Base-by-base conservation (phyloP, 164 flowering plant genomes). In the Vitis rupestris region DNA sequence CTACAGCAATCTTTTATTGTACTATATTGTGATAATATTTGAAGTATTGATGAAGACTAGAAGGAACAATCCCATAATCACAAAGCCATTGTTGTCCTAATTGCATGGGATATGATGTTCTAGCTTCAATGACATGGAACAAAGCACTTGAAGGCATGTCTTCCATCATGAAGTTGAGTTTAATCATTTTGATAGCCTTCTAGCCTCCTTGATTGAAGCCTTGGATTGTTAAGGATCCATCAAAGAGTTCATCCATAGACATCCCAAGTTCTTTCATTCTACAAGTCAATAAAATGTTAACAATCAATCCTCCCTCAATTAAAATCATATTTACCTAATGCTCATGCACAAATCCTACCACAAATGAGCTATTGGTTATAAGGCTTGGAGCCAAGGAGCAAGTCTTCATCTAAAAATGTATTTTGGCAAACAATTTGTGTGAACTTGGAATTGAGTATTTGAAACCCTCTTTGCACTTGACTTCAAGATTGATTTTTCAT, bases 71-170 rank as follows among this genome's bases (percentile, higher is more conserved):
- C 27, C 27, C 75, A 67, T 65, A 50, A 15, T 53, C 52, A 66
- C 59, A 60, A 5, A 66, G 5, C 75, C 70, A 65, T 12, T 57
- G 70, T 1, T 70, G 11, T 2, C 70, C 66, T 4, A 72, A 9
- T 0, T 50, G 54, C 23, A 66, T 4, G 12, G 63, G 63, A 31
- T 56, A 67, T 3, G 70, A n/a, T 0, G 63, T 67, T n/a, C 13
- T 67, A 47, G 50, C 12, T 16, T 65, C 69, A 16, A 71, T 72
- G 3, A 67, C 54, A 58, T 58, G 70, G 14, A 58, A 67, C 17
- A 58, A 9, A 2, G 70, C 13, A 30, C 10, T 44, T 13, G 44
- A n/a, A 0, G 16, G 3, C 11, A 67, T 7, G 4, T 58, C 63
- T 11, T 30, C 16, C 9, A 48, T 67, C 0, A 10, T 9, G 3